Evolutionary conservation across 352 stramenopile species (phyloP), one percentile per base, ranked within the genome.

Genomic region (Plasmopara muralis): DNA sequence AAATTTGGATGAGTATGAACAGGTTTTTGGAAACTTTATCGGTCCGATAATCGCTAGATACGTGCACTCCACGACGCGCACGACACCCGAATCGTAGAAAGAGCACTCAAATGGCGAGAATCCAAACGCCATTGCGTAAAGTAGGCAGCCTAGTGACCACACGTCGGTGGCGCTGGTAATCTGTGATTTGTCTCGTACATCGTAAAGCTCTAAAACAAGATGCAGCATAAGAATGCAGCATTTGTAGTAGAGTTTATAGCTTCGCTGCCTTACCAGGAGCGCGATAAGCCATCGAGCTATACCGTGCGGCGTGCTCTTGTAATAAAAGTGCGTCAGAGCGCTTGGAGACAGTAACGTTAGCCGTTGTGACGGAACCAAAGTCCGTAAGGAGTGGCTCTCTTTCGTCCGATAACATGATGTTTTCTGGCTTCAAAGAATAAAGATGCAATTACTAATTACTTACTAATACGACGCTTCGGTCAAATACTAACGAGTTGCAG

Each of bases 21-120:
- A 68, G 13, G 65, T 66, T 38, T 79, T 82, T 0, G 77, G 82
- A 47, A 89, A 90, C 52, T 83, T 87, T 64, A 95, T 66, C 7
- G 74, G 64, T n/a, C 82, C 86, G 44, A 95, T 91, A 20, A 95
- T 77, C 5, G 77, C 69, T 40, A 95, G 64, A 50, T 92, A 95
- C 0, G 81, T 89, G 72, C 84, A 95, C 59, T 95, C 86, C 35
- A 84, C 67, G 55, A 90, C 70, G 29, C 68, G 64, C 52, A 89
- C 61, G 14, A 78, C 74, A 46, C 77, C 82, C 35, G 55, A 70
- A 49, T 86, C 77, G 40, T 72, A 70, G 62, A 95, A 93, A 40
- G 87, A 72, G 57, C 85, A 92, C 57, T 96, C 87, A 42, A 94
- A 95, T 9, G 87, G 87, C 34, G 81, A 93, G 57, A 94, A 95